These are phyloP conservation scores for Talaromyces pinophilus DNA, from an alignment of 2,329 filamentous ascomycete genomes.

Conservation along the genomic window DNA sequence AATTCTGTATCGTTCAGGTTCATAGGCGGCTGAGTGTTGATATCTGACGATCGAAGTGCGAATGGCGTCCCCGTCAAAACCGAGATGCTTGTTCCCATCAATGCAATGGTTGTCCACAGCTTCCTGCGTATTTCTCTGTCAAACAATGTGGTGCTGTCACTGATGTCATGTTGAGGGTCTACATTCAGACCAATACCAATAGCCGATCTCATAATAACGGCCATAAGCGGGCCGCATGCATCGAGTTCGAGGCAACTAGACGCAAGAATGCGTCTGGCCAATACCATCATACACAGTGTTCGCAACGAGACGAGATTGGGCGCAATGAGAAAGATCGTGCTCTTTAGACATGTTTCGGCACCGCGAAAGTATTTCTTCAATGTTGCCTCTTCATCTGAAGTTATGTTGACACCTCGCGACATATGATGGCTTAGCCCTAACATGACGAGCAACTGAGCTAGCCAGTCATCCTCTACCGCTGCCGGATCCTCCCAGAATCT, in stretches of 20 bases:
- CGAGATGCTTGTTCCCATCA: slow-evolving; percentile 58
- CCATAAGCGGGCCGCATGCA: slow-evolving; percentile 27
- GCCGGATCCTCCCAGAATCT: slow-evolving; percentile 35
- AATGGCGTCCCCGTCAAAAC: slow-evolving; percentile 59
- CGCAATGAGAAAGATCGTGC: slow-evolving; percentile 24
- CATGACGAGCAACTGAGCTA: slow-evolving; percentile 27
- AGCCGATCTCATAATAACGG: slow-evolving; percentile 53
- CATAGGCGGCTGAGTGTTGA: slow-evolving; percentile 52
- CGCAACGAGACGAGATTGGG: slow-evolving; percentile 26
- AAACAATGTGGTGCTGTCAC: slow-evolving; percentile 36
- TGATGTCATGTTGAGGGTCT: slow-evolving; percentile 35
- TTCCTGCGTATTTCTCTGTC: slow-evolving; percentile 53
- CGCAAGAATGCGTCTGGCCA: slow-evolving; percentile 25
- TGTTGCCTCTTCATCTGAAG: slow-evolving; percentile 13
- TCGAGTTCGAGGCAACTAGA: slow-evolving; percentile 27
- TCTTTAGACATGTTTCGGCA: slow-evolving; percentile 26
- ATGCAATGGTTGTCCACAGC: slow-evolving; percentile 59
- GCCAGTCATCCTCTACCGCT: slow-evolving; percentile 25
- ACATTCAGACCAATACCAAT: slow-evolving; percentile 57
- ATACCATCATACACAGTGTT: slow-evolving; percentile 27
- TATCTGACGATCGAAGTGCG: slow-evolving; percentile 44
- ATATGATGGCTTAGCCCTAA: slow-evolving; percentile 25
- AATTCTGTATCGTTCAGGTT: slow-evolving; percentile 57
- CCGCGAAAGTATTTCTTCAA: slow-evolving; percentile 23
- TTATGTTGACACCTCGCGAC: slow-evolving; percentile 13